phyloP scores from a whole-genome alignment of 495 filamentous ascomycete genomes.

The Hypoxylon intermedium region DNA sequence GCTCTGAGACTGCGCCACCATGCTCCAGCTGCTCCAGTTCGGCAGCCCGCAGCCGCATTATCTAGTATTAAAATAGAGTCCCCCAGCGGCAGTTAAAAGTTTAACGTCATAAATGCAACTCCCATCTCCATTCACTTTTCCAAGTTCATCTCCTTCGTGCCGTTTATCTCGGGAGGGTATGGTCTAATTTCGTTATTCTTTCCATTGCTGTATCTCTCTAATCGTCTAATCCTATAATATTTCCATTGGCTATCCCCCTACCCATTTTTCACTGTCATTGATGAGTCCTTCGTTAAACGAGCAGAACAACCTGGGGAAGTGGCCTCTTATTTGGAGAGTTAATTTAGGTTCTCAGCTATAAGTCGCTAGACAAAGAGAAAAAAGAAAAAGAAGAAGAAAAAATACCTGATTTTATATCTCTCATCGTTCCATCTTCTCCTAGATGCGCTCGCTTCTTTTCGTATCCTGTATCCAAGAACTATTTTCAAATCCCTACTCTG shows the following conservation, averaged over 20 bases:
- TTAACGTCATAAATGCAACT: slow-evolving; percentile 32
- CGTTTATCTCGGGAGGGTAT: slow-evolving; percentile 9
- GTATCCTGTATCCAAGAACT: background rate
- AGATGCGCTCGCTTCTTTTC: slow-evolving; percentile 16
- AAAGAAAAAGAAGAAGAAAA: background rate
- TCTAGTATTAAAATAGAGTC: background rate
- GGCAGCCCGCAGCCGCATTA: slow-evolving; percentile 28
- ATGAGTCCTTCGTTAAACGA: slow-evolving; percentile 25
- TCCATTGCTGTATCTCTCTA: slow-evolving; percentile 7
- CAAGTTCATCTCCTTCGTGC: slow-evolving; percentile 18
- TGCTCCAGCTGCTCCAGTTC: slow-evolving; percentile 11
- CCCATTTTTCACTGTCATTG: slow-evolving; percentile 10
- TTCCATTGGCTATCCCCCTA: background rate
- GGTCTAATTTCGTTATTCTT: slow-evolving; percentile 3
- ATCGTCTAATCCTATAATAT: slow-evolving; percentile 22
- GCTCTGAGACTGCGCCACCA: slow-evolving; percentile 29
- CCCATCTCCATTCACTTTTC: slow-evolving; percentile 17
- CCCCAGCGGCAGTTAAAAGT: slow-evolving; percentile 26
- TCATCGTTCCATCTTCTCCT: slow-evolving; percentile 1
- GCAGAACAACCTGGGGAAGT: background rate
- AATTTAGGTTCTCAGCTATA: slow-evolving; percentile 31
- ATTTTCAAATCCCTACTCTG: no score
- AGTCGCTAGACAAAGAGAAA: slow-evolving; percentile 18
- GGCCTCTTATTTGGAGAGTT: slow-evolving; percentile 21
- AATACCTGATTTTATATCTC: slow-evolving; percentile 4